phyloP scores from a whole-genome alignment of 2,329 filamentous ascomycete species.

The Verticillium nonalfalfae region DNA sequence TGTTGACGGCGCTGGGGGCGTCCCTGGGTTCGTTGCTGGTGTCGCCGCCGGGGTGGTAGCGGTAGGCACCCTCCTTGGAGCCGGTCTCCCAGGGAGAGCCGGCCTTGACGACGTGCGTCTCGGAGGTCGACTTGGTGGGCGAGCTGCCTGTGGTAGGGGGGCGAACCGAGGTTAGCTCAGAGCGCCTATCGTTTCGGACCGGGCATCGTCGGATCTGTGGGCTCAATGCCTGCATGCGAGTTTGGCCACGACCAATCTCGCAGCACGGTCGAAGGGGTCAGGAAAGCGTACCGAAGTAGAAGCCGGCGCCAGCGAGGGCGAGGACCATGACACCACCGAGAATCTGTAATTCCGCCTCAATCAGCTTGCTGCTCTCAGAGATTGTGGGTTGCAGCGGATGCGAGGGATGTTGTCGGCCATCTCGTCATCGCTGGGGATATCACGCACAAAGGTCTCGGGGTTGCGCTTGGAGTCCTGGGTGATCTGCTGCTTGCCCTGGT shows the following conservation, averaged over 20 bases:
- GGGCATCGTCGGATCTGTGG: too few relatives aligned
- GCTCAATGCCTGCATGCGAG: neutral
- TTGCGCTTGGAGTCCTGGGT: constrained; percentile 53
- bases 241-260: constrained; percentile 13
- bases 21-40: constrained; percentile 69
- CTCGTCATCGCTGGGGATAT: constrained; percentile 17
- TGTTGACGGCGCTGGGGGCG: constrained; percentile 91
- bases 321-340: constrained; percentile 87
- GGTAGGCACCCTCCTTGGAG: constrained; percentile 58
- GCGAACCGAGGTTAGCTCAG: neutral
- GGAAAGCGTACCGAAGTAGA: constrained; percentile 64
- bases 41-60: constrained; percentile 84
- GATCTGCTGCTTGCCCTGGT: constrained; percentile 38
- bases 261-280: constrained; percentile 8
- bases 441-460: constrained; percentile 35
- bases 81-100: constrained; percentile 90
- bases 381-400: neutral
- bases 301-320: constrained; percentile 82
- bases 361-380: constrained; percentile 9
- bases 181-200: too few relatives aligned
- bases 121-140: constrained; percentile 79
- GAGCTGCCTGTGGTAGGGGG: constrained; percentile 55
- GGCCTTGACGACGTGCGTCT: constrained; percentile 66
- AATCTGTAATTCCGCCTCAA: constrained; percentile 49
- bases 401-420: neutral